A percentile compares a stretch with the other conserved stretches of the same genome.
Conservation (phyloP, 2,329 filamentous ascomycete species). For the Magnaporthiopsis rhizophila region DNA sequence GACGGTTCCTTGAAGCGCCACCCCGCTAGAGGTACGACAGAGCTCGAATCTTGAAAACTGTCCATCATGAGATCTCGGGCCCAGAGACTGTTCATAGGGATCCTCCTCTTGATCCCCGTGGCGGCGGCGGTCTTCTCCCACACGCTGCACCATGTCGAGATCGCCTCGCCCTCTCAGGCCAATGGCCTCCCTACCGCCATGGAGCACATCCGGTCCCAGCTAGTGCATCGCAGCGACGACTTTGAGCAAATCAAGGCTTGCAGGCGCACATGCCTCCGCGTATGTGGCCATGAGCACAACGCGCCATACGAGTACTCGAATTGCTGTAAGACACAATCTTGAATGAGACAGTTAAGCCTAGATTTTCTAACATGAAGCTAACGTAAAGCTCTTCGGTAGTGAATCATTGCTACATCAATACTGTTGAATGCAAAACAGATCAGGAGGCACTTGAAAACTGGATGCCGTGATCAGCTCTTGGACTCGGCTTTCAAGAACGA, state of each 20-base stretch:
- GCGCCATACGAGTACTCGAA: constrained; percentile 5
- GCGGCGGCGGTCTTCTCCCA: neutral
- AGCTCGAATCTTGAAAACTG: neutral
- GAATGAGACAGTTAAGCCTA: neutral
- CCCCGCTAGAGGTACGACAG: neutral
- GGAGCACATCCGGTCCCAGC: neutral
- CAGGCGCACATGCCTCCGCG: neutral
- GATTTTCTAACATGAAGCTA: neutral
- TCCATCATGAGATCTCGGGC: neutral
- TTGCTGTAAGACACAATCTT: neutral
- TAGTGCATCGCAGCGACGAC: neutral
- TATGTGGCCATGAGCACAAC: neutral
- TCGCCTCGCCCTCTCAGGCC: neutral
- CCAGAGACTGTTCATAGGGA: neutral
- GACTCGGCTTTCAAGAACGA: no score
- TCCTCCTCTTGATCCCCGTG: neutral
- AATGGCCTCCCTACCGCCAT: neutral
- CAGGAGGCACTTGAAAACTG: neutral
- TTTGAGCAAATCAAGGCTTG: neutral
- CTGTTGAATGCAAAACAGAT: neutral
- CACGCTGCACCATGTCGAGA: neutral
- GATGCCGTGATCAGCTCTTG: neutral
- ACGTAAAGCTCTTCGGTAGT: neutral
- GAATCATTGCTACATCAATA: neutral
- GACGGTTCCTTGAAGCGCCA: no score